Evolutionary conservation across 2,329 filamentous ascomycete species (phyloP).

Genomic region (Ophiosphaerella narmari): DNA sequence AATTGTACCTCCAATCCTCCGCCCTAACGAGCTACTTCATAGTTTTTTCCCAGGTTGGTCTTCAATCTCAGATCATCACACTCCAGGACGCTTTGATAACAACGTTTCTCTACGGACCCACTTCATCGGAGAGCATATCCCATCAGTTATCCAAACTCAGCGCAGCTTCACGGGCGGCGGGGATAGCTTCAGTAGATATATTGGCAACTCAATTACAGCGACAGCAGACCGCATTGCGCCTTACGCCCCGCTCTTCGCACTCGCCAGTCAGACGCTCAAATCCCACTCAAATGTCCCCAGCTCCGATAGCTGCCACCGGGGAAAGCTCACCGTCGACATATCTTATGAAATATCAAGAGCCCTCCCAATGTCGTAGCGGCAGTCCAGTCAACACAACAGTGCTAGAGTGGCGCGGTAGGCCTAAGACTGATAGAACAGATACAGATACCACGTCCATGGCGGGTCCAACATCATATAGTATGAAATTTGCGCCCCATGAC

Average conservation of each 20-base stretch:
- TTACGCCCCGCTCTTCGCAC: conserved; percentile 19
- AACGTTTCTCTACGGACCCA: conserved; percentile 43
- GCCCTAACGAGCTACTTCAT: not conserved
- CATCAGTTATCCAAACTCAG: conserved; percentile 37
- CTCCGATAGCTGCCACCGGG: conserved; percentile 16
- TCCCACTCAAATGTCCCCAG: conserved; percentile 11
- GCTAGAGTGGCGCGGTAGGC: conserved; percentile 19
- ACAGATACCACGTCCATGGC: conserved; percentile 32
- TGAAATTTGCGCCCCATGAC: conserved; percentile 18
- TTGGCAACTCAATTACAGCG: conserved; percentile 33
- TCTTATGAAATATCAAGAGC: conserved; percentile 26
- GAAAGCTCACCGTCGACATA: conserved; percentile 28
- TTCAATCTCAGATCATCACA: conserved; percentile 43
- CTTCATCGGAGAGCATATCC: conserved; percentile 36
- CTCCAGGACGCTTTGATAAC: conserved; percentile 39
- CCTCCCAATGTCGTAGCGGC: conserved; percentile 13
- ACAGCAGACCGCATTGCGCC: conserved; percentile 21
- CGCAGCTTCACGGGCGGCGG: conserved; percentile 37
- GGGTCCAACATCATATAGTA: conserved; percentile 25
- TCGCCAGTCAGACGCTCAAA: conserved; percentile 14
- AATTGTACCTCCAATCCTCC: not conserved
- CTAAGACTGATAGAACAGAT: conserved; percentile 20
- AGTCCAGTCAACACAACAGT: conserved; percentile 35
- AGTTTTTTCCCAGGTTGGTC: conserved; percentile 38
- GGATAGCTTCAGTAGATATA: conserved; percentile 33